Evolutionary conservation across 345 rosid genomes (phyloP).

Genomic region (Cardamine occulta): DNA sequence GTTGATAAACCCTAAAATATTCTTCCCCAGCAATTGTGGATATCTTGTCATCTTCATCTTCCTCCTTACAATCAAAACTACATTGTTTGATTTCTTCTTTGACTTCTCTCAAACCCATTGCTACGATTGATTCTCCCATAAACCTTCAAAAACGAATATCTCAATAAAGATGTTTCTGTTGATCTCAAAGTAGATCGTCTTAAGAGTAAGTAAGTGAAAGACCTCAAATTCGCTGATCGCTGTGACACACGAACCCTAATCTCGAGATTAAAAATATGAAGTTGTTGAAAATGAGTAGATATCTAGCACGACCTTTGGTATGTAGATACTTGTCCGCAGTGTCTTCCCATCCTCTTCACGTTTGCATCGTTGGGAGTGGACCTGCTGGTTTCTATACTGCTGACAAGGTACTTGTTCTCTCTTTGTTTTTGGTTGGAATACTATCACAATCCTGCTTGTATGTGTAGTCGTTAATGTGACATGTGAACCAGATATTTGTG

Average conservation of each 20-base stretch:
- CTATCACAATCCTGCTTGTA: too few relatives aligned
- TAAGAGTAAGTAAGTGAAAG: slow-evolving; percentile 3
- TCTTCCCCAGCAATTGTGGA: not conserved
- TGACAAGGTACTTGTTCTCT: slow-evolving; percentile 59
- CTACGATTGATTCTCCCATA: not conserved
- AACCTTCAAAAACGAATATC: not conserved
- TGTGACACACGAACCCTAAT: not conserved
- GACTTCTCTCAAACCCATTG: too few relatives aligned
- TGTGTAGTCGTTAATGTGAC: too few relatives aligned
- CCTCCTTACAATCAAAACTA: not conserved
- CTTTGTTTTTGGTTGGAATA: not conserved
- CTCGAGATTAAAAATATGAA: not conserved
- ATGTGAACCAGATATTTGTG: too few relatives aligned
- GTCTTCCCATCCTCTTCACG: slow-evolving; percentile 59
- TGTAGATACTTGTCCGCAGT: slow-evolving; percentile 52
- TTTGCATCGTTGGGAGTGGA: slow-evolving; percentile 90
- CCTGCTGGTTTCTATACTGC: slow-evolving; percentile 93
- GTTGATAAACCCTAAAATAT: not conserved
- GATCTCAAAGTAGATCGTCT: not conserved
- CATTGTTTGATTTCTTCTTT: too few relatives aligned
- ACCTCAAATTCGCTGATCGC: not conserved
- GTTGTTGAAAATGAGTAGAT: slow-evolving; percentile 37
- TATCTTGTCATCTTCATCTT: not conserved
- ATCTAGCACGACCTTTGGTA: slow-evolving; percentile 46
- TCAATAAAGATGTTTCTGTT: too few relatives aligned